phyloP scores from a whole-genome alignment of 345 rosid species.

The Populus tremula region DNA sequence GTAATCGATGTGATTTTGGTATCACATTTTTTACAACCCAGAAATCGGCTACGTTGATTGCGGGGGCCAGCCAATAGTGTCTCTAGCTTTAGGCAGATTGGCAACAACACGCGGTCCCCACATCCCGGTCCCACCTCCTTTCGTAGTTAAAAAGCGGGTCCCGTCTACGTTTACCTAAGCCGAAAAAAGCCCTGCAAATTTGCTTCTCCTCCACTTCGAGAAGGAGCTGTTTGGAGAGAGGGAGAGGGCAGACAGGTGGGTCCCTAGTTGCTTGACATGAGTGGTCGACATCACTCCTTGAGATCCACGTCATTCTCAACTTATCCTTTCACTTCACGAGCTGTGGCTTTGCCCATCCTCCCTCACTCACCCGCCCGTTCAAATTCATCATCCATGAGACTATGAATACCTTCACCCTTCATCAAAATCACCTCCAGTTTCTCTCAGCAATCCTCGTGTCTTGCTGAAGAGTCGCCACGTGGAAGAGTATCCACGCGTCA shows the following conservation, averaged over 20 bases:
- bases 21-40: neutral
- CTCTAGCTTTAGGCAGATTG: neutral
- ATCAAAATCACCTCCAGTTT: neutral
- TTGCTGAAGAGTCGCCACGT: neutral
- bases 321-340: constrained; percentile 14
- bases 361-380: neutral
- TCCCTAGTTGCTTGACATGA: constrained; percentile 29
- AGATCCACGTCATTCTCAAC: constrained; percentile 48
- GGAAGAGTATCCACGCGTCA: neutral
- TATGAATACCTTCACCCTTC: neutral
- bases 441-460: neutral
- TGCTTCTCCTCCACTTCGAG: neutral
- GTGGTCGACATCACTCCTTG: constrained; percentile 41
- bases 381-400: too few species aligned
- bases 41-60: constrained; percentile 40
- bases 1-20: constrained; percentile 7
- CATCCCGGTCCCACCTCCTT: neutral
- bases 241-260: constrained; percentile 27
- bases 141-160: neutral
- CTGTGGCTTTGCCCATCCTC: neutral
- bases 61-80: constrained; percentile 20
- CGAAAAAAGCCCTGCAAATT: neutral
- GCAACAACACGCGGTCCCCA: neutral
- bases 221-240: neutral
- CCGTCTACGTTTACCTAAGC: neutral